Percentiles rank a stretch among this genome's conserved stretches.
These are phyloP conservation scores for Coemansia sp. DNA, from an alignment of 192 early-diverging fungal species.

Conservation along the genomic window DNA sequence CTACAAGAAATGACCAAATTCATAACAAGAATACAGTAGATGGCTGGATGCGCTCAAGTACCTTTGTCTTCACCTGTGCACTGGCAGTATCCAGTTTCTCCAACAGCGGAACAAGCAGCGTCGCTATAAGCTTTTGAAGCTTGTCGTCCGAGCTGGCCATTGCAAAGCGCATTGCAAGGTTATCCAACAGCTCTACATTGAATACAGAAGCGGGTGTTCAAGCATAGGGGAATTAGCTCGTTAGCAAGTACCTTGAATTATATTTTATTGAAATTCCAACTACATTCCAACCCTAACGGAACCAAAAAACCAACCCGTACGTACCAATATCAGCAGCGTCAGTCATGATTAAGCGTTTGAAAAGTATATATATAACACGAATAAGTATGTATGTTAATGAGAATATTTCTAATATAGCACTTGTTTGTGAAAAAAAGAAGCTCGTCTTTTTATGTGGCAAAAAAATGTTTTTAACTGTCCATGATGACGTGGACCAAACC, in stretches of 20 bases:
- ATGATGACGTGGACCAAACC: not conserved
- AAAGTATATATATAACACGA: too few species aligned
- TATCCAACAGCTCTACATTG: conserved; percentile 59
- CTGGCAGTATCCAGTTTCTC: conserved; percentile 57
- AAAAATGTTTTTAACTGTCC: conserved; percentile 6
- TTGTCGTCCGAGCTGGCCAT: conserved; percentile 57
- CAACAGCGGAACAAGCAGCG: conserved; percentile 60
- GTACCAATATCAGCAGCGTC: conserved; percentile 32
- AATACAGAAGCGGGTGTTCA: not conserved
- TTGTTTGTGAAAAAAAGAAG: too few species aligned
- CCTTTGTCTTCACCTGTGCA: conserved; percentile 54
- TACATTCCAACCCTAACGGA: not conserved
- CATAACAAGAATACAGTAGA: too few species aligned
- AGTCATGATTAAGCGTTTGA: conserved; percentile 8
- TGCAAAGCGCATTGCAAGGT: conserved; percentile 63
- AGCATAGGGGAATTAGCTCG: not conserved
- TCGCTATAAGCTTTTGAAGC: conserved; percentile 52
- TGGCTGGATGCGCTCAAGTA: conserved; percentile 7
- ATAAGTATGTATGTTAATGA: not conserved
- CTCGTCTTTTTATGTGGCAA: too few species aligned
- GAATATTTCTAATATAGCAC: conserved; percentile 3
- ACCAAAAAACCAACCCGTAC: not conserved
- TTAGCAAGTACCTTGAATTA: not conserved
- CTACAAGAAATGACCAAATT: too few species aligned
- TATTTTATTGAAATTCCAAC: not conserved